Percentiles rank a stretch among this genome's conserved stretches.
These are phyloP conservation scores for Cicer bijugum DNA, from an alignment of 306 rosid species.

Conservation along the genomic window DNA sequence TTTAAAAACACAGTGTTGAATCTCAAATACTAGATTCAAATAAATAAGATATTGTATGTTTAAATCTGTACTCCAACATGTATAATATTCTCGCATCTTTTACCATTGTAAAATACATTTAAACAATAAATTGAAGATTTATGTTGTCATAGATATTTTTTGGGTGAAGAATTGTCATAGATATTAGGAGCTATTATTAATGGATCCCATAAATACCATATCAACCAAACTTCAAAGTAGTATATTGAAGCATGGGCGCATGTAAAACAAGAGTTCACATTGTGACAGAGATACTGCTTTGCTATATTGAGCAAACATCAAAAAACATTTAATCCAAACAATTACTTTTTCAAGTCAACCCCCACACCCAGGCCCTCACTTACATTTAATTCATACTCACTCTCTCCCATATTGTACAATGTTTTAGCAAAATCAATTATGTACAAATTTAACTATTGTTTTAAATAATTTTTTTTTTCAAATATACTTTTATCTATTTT, in stretches of 20 bases:
- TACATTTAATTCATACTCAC: background rate
- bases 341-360: constrained; percentile 49
- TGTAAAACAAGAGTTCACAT: constrained; percentile 48
- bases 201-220: constrained; percentile 54
- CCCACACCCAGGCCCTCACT: background rate
- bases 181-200: constrained; percentile 43
- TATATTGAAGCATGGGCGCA: constrained; percentile 35
- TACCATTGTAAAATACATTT: too few relatives aligned
- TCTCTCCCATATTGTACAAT: background rate
- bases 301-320: constrained; percentile 51
- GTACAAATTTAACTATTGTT: background rate
- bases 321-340: constrained; percentile 23
- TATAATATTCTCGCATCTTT: too few relatives aligned
- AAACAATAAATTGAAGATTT: background rate
- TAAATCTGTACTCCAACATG: too few relatives aligned
- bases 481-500: background rate
- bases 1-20: too few relatives aligned
- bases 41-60: too few relatives aligned
- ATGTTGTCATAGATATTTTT: constrained; percentile 10
- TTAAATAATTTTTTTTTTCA: background rate
- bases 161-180: background rate
- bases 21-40: too few relatives aligned
- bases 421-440: background rate
- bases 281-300: constrained; percentile 56
- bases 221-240: constrained; percentile 47